Evolutionary conservation across 305 asterid genomes (phyloP).

Genomic region (Plantago rigida): DNA sequence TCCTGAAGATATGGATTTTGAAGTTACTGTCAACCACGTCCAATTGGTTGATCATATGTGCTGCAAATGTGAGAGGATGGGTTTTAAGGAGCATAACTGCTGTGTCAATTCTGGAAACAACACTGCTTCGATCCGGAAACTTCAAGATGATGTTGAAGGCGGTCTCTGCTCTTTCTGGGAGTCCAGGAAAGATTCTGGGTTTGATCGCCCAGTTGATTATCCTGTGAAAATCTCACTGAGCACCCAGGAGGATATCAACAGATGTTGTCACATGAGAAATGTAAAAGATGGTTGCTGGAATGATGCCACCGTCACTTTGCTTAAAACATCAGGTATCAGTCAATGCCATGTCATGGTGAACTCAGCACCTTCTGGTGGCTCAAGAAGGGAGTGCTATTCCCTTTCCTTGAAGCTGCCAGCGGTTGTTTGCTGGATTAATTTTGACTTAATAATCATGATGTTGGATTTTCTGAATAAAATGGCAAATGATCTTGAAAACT

Average conservation of each 20-base stretch:
- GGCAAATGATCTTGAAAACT: slow-evolving; percentile 33
- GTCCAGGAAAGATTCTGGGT: slow-evolving; percentile 35
- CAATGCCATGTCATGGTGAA: slow-evolving; percentile 47
- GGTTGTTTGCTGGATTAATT: slow-evolving; percentile 66
- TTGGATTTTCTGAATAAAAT: slow-evolving; percentile 47
- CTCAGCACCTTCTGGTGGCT: slow-evolving; percentile 46
- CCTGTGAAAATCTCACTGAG: slow-evolving; percentile 35
- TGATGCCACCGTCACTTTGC: slow-evolving; percentile 51
- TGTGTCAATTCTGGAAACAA: slow-evolving; percentile 30
- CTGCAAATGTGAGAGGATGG: slow-evolving; percentile 32
- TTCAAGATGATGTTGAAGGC: slow-evolving; percentile 68
- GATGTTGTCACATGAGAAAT: slow-evolving; percentile 38
- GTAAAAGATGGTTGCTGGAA: slow-evolving; percentile 30
- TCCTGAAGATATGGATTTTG: slow-evolving; percentile 60
- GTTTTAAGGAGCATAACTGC: slow-evolving; percentile 25
- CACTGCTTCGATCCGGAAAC: slow-evolving; percentile 37
- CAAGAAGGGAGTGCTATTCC: slow-evolving; percentile 46
- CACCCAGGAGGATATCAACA: slow-evolving; percentile 29
- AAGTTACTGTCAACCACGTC: slow-evolving; percentile 57
- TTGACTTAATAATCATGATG: slow-evolving; percentile 40
- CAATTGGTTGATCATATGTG: slow-evolving; percentile 63
- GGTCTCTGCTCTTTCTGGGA: slow-evolving; percentile 42
- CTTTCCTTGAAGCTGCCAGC: slow-evolving; percentile 68
- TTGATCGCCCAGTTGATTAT: slow-evolving; percentile 23
- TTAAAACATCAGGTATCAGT: slow-evolving; percentile 57